Base-by-base conservation (phyloP, 495 filamentous ascomycete species). In the Podospora pseudopauciseta region DNA sequence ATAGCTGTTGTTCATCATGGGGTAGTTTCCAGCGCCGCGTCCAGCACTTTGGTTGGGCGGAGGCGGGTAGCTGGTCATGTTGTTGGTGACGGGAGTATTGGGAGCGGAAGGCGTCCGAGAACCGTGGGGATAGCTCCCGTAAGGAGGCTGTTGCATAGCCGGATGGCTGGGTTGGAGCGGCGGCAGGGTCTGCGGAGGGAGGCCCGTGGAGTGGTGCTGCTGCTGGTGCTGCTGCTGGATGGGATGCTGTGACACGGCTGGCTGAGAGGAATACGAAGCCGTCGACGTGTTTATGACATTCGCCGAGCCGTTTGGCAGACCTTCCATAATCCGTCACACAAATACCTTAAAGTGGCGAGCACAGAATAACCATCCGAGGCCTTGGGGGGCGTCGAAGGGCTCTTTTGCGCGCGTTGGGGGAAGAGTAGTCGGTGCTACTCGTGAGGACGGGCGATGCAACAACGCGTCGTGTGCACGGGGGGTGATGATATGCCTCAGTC, bases 141-240 rank as follows among this genome's bases (percentile, higher is more conserved):
- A 86, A 13, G 82, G 71, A 28, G 78, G 75, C 72, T 86, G 83
- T 85, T 78, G 76, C 74, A 90, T 90, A 76, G 84, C 85, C 71
- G 84, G 80, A 73, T 84, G 80, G 77, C 86, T 87, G 66, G 86
- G 85, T 78, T 91, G 88, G 65, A 91, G 80, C 49, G 89, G 89
- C 57, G 89, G 89, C 73, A 91, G 82, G n/a, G 88, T 91, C 76
- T 91, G 88, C 71, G 86, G 80, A 76, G 87, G 85, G 55, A 83
- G 80, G 49, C 83, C 68, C 63, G 75, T 72, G 81, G 64, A 81
- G 78, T 74, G 88, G 84, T 77, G 73, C 60, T 71, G 73, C 11
- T 64, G 73, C 53, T 71, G 73, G 26, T 61, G 63, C 18, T 88
- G 86, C 67, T 83, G 82, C 59, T 72, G 72, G 30, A 73, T 68